phyloP scores from a whole-genome alignment of 1,139 yeast species.

The Geotrichum siamense region DNA sequence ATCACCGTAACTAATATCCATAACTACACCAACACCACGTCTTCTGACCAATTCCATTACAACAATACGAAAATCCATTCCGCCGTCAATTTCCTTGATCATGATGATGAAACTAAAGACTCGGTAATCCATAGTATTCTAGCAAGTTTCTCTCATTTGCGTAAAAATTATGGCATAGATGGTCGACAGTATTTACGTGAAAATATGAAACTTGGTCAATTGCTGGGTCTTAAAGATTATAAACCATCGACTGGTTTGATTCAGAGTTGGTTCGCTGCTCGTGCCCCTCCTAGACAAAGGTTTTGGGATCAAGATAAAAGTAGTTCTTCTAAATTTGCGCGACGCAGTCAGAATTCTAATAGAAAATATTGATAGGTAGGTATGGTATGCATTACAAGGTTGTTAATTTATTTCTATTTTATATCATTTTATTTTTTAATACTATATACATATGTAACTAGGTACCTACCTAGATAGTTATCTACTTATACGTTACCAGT shows the following conservation, averaged over 20 bases:
- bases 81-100: slow-evolving; percentile 15
- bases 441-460: no score
- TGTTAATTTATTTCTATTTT: background rate
- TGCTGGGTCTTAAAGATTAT: slow-evolving; percentile 9
- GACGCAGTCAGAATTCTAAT: slow-evolving; percentile 11
- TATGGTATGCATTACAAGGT: background rate
- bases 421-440: no score
- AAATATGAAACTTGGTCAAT: slow-evolving; percentile 9
- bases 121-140: slow-evolving; percentile 14
- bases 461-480: background rate
- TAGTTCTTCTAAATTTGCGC: slow-evolving; percentile 16
- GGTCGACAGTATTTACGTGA: slow-evolving; percentile 15
- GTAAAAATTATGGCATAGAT: slow-evolving; percentile 17
- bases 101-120: slow-evolving; percentile 14
- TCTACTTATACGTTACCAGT: no score
- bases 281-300: slow-evolving; percentile 14
- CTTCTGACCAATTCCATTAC: slow-evolving; percentile 7
- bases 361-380: slow-evolving; percentile 6
- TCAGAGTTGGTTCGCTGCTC: slow-evolving; percentile 12
- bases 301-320: slow-evolving; percentile 14
- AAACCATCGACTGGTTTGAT: slow-evolving; percentile 9
- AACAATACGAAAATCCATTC: slow-evolving; percentile 6
- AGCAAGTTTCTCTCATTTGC: slow-evolving; percentile 14
- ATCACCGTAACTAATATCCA: slow-evolving; percentile 21
- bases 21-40: no score